Evolutionary conservation across 495 filamentous ascomycete genomes (phyloP).

Genomic region (Tuber brumale): DNA sequence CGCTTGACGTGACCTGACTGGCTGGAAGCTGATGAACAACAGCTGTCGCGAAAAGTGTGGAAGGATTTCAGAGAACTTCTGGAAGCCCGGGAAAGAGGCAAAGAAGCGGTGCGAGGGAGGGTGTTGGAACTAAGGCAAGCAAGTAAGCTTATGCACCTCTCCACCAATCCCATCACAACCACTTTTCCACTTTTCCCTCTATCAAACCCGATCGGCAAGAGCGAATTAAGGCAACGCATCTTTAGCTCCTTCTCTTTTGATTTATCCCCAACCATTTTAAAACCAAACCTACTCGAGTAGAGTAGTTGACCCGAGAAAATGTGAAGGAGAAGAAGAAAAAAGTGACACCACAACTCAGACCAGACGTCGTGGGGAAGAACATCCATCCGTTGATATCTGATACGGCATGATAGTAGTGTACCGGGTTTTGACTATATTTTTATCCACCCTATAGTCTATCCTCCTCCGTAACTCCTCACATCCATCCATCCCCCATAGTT

Average conservation of each 20-base stretch:
- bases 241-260: not conserved
- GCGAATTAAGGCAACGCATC: not conserved
- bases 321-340: not conserved
- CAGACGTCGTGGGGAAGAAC: not conserved
- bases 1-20: not conserved
- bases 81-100: constrained; percentile 26
- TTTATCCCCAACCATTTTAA: not conserved
- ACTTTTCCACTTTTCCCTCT: constrained; percentile 17
- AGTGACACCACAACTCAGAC: not conserved
- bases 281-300: not conserved
- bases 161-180: constrained; percentile 11
- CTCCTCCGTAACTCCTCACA: not conserved
- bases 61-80: constrained; percentile 27
- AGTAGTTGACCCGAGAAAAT: not conserved
- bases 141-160: constrained; percentile 37
- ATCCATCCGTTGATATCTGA: not conserved
- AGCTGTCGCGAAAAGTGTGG: not conserved
- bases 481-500: not conserved
- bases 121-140: constrained; percentile 27
- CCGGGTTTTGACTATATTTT: not conserved
- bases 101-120: constrained; percentile 6
- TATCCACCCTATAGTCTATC: not conserved
- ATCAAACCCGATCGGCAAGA: constrained; percentile 33
- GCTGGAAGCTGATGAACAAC: not conserved
- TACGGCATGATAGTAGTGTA: not conserved